Evolutionary conservation across 148 eudicot genomes (phyloP).

Genomic region (Camellia japonica): DNA sequence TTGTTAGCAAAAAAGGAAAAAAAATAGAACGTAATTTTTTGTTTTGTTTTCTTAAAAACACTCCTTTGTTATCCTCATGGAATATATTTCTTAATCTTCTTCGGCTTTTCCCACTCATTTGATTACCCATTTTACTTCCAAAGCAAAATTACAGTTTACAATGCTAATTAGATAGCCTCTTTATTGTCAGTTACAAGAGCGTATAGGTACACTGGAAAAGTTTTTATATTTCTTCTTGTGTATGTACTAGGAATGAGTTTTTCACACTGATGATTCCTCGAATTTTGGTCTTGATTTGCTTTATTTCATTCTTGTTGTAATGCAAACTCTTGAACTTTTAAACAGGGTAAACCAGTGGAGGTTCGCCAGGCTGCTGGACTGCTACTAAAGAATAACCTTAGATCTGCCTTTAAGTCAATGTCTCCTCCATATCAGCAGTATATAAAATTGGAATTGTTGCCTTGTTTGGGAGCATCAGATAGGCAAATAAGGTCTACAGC

Average conservation of each 20-base stretch:
- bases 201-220: background rate
- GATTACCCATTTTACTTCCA: background rate
- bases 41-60: background rate
- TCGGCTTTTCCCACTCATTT: background rate
- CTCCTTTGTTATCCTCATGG: background rate
- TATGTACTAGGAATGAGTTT: background rate
- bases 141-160: background rate
- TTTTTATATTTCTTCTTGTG: background rate
- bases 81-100: background rate
- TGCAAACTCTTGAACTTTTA: background rate
- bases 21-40: background rate
- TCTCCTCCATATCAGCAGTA: slow-evolving; percentile 67
- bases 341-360: slow-evolving; percentile 78
- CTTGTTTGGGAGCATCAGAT: slow-evolving; percentile 86
- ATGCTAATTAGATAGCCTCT: background rate
- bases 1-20: background rate
- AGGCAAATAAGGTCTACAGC: slow-evolving; percentile 79
- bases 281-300: background rate
- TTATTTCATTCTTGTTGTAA: background rate
- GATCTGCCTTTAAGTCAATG: slow-evolving; percentile 64
- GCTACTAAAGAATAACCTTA: slow-evolving; percentile 87
- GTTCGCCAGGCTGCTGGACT: slow-evolving; percentile 96
- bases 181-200: background rate
- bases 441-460: slow-evolving; percentile 76
- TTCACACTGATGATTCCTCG: background rate